Evolutionary conservation across 805 yeast species (phyloP).

Genomic region (Candida parachauliodes): DNA sequence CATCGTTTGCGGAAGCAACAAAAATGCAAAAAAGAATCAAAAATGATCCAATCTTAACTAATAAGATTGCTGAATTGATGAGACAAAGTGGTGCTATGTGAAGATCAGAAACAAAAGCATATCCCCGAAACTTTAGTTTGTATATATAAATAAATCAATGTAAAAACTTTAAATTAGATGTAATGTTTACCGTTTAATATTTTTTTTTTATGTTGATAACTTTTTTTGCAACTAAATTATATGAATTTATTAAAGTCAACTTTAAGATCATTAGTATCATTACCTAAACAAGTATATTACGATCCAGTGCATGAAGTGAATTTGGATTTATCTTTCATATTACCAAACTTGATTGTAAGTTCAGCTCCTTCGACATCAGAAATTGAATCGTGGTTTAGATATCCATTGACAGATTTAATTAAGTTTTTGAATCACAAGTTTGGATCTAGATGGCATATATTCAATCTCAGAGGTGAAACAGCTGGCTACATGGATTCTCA

Average conservation of each 20-base stretch:
- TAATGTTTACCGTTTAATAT: too few relatives aligned
- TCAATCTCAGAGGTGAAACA: slow-evolving; percentile 67
- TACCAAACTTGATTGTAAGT: slow-evolving; percentile 63
- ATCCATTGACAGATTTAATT: slow-evolving; percentile 49
- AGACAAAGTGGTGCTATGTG: slow-evolving; percentile 19
- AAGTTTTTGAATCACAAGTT: slow-evolving; percentile 45
- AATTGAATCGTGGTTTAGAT: slow-evolving; percentile 47
- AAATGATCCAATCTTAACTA: slow-evolving; percentile 61
- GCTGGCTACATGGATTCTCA: slow-evolving; percentile 38
- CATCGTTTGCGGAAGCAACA: slow-evolving; percentile 89
- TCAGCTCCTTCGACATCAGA: slow-evolving; percentile 63
- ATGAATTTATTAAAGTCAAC: slow-evolving; percentile 13
- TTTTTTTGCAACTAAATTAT: too few relatives aligned
- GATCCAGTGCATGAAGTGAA: slow-evolving; percentile 9
- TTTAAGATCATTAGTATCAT: slow-evolving; percentile 14
- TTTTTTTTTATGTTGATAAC: too few relatives aligned
- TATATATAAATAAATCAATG: neutral
- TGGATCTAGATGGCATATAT: slow-evolving; percentile 62
- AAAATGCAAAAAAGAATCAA: slow-evolving; percentile 80
- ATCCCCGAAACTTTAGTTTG: neutral
- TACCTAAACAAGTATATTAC: slow-evolving; percentile 9
- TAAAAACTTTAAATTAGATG: too few relatives aligned
- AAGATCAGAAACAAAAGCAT: too few relatives aligned
- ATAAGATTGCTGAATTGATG: slow-evolving; percentile 61
- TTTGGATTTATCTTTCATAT: slow-evolving; percentile 66